Evolutionary conservation across 371 early-diverging fungal species (phyloP), one percentile per base, ranked within the genome.

Genomic region (Sporodiniella umbellata): DNA sequence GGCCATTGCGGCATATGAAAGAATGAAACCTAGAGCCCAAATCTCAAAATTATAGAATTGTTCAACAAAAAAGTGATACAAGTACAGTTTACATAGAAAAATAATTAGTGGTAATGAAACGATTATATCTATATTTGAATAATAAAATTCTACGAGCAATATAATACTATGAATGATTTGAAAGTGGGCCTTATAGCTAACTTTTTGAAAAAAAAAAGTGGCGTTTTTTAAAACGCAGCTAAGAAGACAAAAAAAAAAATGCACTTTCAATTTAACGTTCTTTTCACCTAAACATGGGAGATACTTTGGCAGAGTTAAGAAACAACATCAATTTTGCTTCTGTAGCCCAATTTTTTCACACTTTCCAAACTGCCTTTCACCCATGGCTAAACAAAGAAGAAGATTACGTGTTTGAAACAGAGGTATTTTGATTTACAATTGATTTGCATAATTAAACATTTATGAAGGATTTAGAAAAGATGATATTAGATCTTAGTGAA

Each of bases 261-360:
- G 17, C 7, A 17, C 17, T 8, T 8, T 11, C 11, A 38, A 2
- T 1, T n/a, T 15, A 1, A 38, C 12, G 7, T 31, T 31, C 12
- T 31, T 31, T 31, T 31, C 12, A 31, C 31, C 7, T 12, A 23
- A 19, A 26, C 21, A 35, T n/a, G 56, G 54, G 51, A 14, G 50
- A 42, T 33, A 25, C 18, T 26, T 45, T 60, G 31, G 42, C 58
- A 33, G 45, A 42, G 15, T 56, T 75, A 51, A 64, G 75, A 45
- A 75, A 71, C 45, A 71, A 75, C 62, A 58, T 71, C 43, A 64
- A 72, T 26, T 76, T 76, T 58, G 78, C 80, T 57, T 59, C 74
- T 43, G 58, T 65, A 23, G 45, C 69, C 6, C 73, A 78, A 51
- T 72, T 75, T 51, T 64, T 73, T 11, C 70, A 75, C 39, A 68